phyloP scores from a whole-genome alignment of 805 yeast species.

The Candida broadrunensis region DNA sequence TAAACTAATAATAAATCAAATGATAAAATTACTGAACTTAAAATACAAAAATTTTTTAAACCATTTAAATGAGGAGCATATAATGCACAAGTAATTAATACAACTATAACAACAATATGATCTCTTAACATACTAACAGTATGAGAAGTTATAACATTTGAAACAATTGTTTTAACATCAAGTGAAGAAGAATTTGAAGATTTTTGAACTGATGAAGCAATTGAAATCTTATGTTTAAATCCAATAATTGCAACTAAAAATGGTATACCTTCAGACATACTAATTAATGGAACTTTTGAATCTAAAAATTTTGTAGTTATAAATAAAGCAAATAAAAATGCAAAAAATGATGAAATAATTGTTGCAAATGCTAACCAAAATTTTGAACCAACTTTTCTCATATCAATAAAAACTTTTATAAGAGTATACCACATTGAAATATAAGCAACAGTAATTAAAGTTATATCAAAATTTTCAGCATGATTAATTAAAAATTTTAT shows the following conservation, averaged over 20 bases:
- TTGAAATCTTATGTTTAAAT: slow-evolving; percentile 76
- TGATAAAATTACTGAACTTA: slow-evolving; percentile 65
- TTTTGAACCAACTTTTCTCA: slow-evolving; percentile 76
- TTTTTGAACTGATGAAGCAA: slow-evolving; percentile 59
- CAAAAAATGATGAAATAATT: slow-evolving; percentile 73
- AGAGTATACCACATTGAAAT: slow-evolving; percentile 85
- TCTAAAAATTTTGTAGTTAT: slow-evolving; percentile 55
- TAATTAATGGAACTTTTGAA: slow-evolving; percentile 63
- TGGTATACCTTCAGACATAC: slow-evolving; percentile 88
- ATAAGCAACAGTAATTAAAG: slow-evolving; percentile 76
- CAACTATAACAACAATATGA: slow-evolving; percentile 66
- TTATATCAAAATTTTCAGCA: slow-evolving; percentile 85
- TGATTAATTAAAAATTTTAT: slow-evolving; percentile 50
- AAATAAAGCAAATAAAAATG: slow-evolving; percentile 73
- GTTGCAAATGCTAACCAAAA: slow-evolving; percentile 86
- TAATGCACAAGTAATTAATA: slow-evolving; percentile 64
- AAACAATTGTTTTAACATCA: slow-evolving; percentile 43
- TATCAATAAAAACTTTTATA: slow-evolving; percentile 67
- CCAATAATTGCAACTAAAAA: slow-evolving; percentile 91
- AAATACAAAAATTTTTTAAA: slow-evolving; percentile 73
- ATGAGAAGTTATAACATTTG: slow-evolving; percentile 38
- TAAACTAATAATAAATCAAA: slow-evolving; percentile 71
- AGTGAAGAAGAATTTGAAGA: slow-evolving; percentile 34
- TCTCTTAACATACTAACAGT: slow-evolving; percentile 66
- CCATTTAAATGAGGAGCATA: slow-evolving; percentile 69